These are phyloP conservation scores for Musa itinerans DNA, from an alignment of 176 grass and related monocot species.

Conservation along the genomic window DNA sequence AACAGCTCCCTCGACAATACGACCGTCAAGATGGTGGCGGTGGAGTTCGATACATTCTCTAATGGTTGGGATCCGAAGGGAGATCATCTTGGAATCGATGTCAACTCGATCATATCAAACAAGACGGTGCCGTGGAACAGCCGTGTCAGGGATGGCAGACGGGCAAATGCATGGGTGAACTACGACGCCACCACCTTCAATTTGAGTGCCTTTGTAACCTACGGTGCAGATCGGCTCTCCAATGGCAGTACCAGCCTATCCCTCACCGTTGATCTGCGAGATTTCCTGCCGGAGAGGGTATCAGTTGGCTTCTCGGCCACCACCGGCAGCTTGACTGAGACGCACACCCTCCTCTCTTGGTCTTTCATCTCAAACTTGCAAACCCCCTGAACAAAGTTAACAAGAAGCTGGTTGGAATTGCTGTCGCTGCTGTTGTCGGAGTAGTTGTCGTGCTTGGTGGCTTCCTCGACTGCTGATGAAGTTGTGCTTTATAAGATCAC, in stretches of 20 bases:
- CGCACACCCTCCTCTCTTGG: constrained; percentile 34
- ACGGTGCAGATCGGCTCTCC: background rate
- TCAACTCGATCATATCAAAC: constrained; percentile 33
- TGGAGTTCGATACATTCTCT: constrained; percentile 45
- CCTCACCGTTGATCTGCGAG: constrained; percentile 25
- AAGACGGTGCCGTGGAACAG: constrained; percentile 19
- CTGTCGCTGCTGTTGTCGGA: no score
- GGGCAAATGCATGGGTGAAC: constrained; percentile 41
- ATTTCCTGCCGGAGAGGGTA: constrained; percentile 1
- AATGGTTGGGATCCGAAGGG: constrained; percentile 32
- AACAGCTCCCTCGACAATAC: background rate
- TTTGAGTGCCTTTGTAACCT: constrained; percentile 30
- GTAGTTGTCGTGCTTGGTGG: no score
- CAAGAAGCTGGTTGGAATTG: no score
- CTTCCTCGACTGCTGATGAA: no score
- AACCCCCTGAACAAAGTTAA: no score
- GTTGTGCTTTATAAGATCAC: background rate
- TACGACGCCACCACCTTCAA: constrained; percentile 45
- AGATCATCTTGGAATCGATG: constrained; percentile 44
- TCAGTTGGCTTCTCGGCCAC: constrained; percentile 46
- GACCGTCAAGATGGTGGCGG: constrained; percentile 28
- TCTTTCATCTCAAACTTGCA: constrained; percentile 24
- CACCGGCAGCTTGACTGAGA: background rate
- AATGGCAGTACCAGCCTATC: background rate
- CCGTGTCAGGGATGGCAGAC: constrained; percentile 29